Base-by-base conservation (phyloP, 192 early-diverging fungal species). In the Gonapodya sp. region DNA sequence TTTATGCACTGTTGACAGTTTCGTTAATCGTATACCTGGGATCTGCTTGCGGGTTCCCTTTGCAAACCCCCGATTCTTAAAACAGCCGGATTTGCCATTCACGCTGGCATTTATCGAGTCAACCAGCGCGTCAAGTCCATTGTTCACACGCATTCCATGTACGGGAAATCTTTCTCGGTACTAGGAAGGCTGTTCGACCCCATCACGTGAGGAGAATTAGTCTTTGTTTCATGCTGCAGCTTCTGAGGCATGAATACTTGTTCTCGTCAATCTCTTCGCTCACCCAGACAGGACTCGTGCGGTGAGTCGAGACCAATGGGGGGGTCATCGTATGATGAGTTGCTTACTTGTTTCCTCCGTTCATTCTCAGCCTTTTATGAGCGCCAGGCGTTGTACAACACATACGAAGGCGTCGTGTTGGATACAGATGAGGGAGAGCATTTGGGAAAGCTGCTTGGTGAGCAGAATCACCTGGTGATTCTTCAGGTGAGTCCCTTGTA, bases 61-160 rank as follows among this genome's bases (percentile, higher is more conserved):
- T n/a, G n/a, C n/a, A n/a, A n/a, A n/a, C n/a, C n/a, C n/a, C n/a
- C n/a, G n/a, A n/a, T n/a, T n/a, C n/a, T n/a, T n/a, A n/a, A n/a
- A n/a, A n/a, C 46, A 64, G 90, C 89, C 0, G 90, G 88, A 0
- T 91, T 91, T 84, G 90, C 89, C 1, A 91, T 90, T 73, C 90
- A 91, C 79, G 87, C 87, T 1, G 86, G 86, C 81, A 87, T 91
- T 75, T 89, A 91, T 46, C 84, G 73, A 1, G 87, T 84, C 0
- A 18, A 32, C 75, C 30, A 77, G 75, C 81, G 89, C 30, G 73
- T 83, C 0, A 88, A 91, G 36, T 87, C 87, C 1, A 78, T 85
- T 0, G 88, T 87, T 78, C 90, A 91, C 77, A 91, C 87, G 72
- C 91, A 92, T 83, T 87, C 86, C 18, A 86, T 90, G 80, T 86